Evolutionary conservation across 1,284 basidiomycete species (phyloP).

Genomic region (Naganishia albida): DNA sequence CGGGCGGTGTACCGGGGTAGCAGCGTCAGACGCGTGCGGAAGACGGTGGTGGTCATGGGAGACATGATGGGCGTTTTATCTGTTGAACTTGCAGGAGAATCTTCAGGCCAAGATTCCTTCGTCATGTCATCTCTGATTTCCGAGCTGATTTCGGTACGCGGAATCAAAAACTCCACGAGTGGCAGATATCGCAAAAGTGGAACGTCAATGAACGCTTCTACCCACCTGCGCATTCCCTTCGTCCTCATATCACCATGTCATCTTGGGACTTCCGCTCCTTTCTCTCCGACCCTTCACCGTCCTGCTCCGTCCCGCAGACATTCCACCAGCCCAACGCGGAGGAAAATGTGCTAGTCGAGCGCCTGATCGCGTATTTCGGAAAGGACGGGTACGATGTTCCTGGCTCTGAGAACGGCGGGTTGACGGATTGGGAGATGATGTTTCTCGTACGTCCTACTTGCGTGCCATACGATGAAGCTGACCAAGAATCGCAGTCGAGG

Average conservation of each 20-base stretch:
- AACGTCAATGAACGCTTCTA: not conserved
- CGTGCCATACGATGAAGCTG: too few species aligned
- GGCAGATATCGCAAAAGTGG: not conserved
- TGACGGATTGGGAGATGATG: conserved; percentile 32
- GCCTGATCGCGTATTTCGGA: conserved; percentile 13
- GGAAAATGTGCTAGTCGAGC: conserved; percentile 11
- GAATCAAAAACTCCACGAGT: too few species aligned
- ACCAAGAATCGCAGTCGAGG: conserved; percentile 2
- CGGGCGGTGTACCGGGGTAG: too few species aligned
- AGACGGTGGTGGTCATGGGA: too few species aligned
- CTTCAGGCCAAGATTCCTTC: too few species aligned
- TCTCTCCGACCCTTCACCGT: conserved; percentile 14
- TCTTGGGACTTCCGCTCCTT: conserved; percentile 18
- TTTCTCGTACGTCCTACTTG: conserved; percentile 27
- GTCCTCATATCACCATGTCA: not conserved
- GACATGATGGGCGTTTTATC: too few species aligned
- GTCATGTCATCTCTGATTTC: too few species aligned
- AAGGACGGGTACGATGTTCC: conserved; percentile 21
- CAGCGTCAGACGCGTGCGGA: too few species aligned
- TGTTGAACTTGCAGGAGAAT: too few species aligned
- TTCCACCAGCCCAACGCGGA: conserved; percentile 10
- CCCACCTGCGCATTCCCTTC: too few species aligned
- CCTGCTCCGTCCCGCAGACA: not conserved
- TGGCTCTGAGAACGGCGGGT: not conserved
- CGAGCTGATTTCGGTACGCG: too few species aligned